A percentile compares a stretch with the other conserved stretches of the same genome.
These are phyloP conservation scores for Aspergillus calidoustus DNA, from an alignment of 2,329 filamentous ascomycete species.

Conservation along the genomic window DNA sequence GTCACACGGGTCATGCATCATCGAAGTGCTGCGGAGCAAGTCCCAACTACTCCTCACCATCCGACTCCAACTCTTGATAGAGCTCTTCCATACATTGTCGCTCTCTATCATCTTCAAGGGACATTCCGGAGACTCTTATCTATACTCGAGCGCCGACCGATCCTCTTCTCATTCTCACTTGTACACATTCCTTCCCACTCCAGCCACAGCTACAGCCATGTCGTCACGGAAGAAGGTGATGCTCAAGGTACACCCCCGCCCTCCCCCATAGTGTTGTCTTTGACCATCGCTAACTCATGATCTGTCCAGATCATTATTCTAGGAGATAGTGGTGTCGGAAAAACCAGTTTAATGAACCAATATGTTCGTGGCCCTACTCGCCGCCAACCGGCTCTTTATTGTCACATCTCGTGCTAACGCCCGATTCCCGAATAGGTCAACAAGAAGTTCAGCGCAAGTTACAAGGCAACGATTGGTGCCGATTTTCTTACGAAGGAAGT, in stretches of 20 bases:
- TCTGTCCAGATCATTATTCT: conserved; percentile 87
- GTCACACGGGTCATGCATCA: conserved; percentile 40
- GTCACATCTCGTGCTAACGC: conserved; percentile 22
- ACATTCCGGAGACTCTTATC: background rate
- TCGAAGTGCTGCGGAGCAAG: conserved; percentile 27
- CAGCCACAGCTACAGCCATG: conserved; percentile 54
- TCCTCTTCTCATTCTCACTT: conserved; percentile 1
- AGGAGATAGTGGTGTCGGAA: conserved; percentile 97
- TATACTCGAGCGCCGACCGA: background rate
- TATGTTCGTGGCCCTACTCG: conserved; percentile 71
- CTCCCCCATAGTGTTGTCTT: background rate
- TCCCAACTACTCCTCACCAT: conserved; percentile 18
- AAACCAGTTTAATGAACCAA: conserved; percentile 99
- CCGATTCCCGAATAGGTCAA: conserved; percentile 72
- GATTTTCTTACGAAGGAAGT: conserved; percentile 99
- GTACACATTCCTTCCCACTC: conserved; percentile 6
- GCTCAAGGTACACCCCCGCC: conserved; percentile 68
- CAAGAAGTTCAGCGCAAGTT: conserved; percentile 99
- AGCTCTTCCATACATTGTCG: conserved; percentile 1
- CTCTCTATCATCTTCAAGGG: background rate
- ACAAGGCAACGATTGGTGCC: conserved; percentile 98
- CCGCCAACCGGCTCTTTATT: conserved; percentile 1
- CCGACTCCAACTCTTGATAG: conserved; percentile 4
- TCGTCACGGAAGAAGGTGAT: conserved; percentile 87
- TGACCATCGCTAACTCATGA: conserved; percentile 12